Evolutionary conservation across 108 stramenopile species (phyloP), one percentile per base, ranked within the genome.

Genomic region (Pseudonitzschia multistriata): DNA sequence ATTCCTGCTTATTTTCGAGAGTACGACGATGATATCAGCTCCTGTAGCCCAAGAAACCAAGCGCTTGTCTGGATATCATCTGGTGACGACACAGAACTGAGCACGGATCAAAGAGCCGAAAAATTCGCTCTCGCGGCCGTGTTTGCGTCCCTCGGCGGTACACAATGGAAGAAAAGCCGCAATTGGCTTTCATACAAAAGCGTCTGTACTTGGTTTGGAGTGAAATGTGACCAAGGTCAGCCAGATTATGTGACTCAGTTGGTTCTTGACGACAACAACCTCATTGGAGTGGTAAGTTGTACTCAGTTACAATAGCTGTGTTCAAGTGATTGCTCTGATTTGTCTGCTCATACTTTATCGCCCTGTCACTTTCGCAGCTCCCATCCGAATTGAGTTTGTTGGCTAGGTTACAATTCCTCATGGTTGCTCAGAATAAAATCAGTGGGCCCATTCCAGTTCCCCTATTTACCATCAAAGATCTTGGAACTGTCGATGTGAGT

Each of bases 51-150:
- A 11, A 52, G 42, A 36, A 83, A 83, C 40, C 77, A 79, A 67
- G 82, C 82, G 28, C 34, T 78, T 24, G 68, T 79, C 31, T 83
- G 78, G 78, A 31, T 83, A 10, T 72, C 74, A 27, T 74, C 78
- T 35, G 82, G 74, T n/a, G 50, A 76, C 39, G 71, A 76, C 36
- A 22, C 40, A 29, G 56, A 42, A 48, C 53, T 61, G 30, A 31
- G 59, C 27, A 36, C 59, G 6, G 59, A 60, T 14, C 67, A 79
- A 25, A 47, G 71, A n/a, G 42, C 62, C 19, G 35, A 79, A 25
- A 70, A 66, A 8, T 73, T 79, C 56, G 71, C 78, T n/a, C 47
- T 79, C 33, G 78, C 78, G 0, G 73, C 68, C 0, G 29, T 73
- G 17, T 79, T 57, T 30, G 62, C 68, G 40, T 59, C 62, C 37